Conservation (phyloP, 208 protist species). For the Wallacemonas sp. region DNA sequence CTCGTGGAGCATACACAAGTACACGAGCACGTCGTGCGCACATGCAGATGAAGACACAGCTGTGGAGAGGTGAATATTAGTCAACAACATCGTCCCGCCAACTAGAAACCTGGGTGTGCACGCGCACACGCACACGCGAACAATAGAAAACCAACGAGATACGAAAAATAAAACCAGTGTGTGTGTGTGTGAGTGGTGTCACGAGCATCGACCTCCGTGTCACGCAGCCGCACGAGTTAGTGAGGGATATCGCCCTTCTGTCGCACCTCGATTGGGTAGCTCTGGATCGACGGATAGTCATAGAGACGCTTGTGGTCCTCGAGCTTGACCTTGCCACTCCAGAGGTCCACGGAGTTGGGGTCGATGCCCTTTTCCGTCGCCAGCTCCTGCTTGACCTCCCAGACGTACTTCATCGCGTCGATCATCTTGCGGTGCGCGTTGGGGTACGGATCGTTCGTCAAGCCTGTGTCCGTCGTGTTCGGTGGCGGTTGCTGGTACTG, state of each 20-base stretch:
- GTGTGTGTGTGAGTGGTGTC: no score
- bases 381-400: constrained; percentile 87
- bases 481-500: constrained; percentile 43
- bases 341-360: constrained; percentile 72
- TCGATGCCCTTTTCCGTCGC: constrained; percentile 86
- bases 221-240: no score
- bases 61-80: not conserved
- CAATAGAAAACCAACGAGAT: no score
- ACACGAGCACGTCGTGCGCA: no score
- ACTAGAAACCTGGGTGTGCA: no score
- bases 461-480: constrained; percentile 55
- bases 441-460: constrained; percentile 87
- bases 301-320: constrained; percentile 90
- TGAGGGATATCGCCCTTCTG: constrained; percentile 87
- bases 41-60: no score
- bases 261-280: constrained; percentile 90
- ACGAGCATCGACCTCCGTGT: no score
- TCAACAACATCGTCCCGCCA: not conserved
- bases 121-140: no score
- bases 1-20: no score
- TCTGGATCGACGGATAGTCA: constrained; percentile 89
- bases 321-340: constrained; percentile 85
- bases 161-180: no score
- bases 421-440: constrained; percentile 91
- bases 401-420: constrained; percentile 90